Evolutionary conservation across 2,329 filamentous ascomycete species (phyloP), one percentile per base, ranked within the genome.

Genomic region (Calonectria multiphialidica): DNA sequence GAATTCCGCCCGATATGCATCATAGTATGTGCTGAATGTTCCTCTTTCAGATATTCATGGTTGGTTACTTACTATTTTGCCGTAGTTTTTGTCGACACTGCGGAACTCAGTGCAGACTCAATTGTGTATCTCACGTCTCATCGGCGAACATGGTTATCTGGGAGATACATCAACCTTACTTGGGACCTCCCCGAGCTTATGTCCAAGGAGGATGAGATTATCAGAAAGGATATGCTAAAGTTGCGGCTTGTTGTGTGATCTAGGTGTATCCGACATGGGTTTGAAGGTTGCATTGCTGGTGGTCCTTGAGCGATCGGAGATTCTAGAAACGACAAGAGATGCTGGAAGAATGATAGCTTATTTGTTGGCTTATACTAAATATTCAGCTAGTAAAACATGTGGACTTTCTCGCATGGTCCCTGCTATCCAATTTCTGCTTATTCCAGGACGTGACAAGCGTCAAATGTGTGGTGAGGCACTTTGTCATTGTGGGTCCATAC

Each of bases 171-270:
- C 9, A 37, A 76, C 10, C 42, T 76, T 18, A 76, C 72, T 3
- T 76, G 74, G 72, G 74, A 76, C 45, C 61, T 77, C 7, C 64
- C 71, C 1, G 66, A 76, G 18, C 53, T 76, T 2, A 71, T 75
- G 64, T 37, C 44, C 0, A 76, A 76, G 33, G 25, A 72, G 44
- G 44, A 64, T n/a, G 61, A 64, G 8, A 50, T 64, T 21, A 18
- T 64, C 15, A 33, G 28, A 13, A 7, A n/a, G 3, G 45, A 64
- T 25, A 50, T 35, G 30, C 16, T 64, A 18, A 64, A 50, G 18
- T n/a, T 64, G 16, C 42, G 44, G n/a, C 25, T 64, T 13, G 30
- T 40, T 2, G 28, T 64, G 28, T 64, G 18, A 59, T 37, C 35
- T 37, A 15, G 28, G 28, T 30, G 28, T 5, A 30, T 30, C 8